phyloP scores from a whole-genome alignment of 306 rosid genomes.

The Dalbergia cochinchinensis region DNA sequence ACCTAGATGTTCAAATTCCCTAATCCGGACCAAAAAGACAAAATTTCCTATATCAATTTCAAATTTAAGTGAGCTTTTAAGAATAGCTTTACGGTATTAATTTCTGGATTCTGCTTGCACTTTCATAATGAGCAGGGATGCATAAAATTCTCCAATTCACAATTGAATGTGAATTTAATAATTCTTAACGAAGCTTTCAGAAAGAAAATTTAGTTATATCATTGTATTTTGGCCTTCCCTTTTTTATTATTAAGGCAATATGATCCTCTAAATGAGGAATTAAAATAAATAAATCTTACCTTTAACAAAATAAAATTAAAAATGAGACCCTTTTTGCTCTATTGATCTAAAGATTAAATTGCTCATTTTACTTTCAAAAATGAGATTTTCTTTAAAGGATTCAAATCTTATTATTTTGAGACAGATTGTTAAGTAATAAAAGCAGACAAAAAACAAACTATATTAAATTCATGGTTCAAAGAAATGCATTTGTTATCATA shows the following conservation, averaged over 20 bases:
- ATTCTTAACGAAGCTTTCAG: not conserved
- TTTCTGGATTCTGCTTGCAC: slow-evolving; percentile 8
- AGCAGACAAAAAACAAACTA: slow-evolving; percentile 36
- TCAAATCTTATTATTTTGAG: not conserved
- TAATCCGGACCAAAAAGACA: too few species aligned
- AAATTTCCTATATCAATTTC: slow-evolving; percentile 32
- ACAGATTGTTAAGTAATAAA: slow-evolving; percentile 9
- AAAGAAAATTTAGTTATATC: slow-evolving; percentile 20
- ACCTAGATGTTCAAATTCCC: too few species aligned
- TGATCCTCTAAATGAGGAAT: too few species aligned
- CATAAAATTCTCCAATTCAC: slow-evolving; percentile 25
- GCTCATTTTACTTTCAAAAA: too few species aligned
- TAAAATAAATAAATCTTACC: too few species aligned
- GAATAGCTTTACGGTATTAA: slow-evolving; percentile 2
- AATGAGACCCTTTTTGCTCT: too few species aligned
- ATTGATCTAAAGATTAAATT: too few species aligned
- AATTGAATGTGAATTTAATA: slow-evolving; percentile 28
- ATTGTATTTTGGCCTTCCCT: slow-evolving; percentile 3
- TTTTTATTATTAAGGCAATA: too few species aligned
- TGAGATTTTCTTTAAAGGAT: too few species aligned
- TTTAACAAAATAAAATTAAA: too few species aligned
- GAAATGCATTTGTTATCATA: slow-evolving; percentile 15
- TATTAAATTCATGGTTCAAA: slow-evolving; percentile 20
- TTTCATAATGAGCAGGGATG: slow-evolving; percentile 14
- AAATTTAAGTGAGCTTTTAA: not conserved